Evolutionary conservation across 805 yeast species (phyloP).

Genomic region (Yamadazyma nakazawae): DNA sequence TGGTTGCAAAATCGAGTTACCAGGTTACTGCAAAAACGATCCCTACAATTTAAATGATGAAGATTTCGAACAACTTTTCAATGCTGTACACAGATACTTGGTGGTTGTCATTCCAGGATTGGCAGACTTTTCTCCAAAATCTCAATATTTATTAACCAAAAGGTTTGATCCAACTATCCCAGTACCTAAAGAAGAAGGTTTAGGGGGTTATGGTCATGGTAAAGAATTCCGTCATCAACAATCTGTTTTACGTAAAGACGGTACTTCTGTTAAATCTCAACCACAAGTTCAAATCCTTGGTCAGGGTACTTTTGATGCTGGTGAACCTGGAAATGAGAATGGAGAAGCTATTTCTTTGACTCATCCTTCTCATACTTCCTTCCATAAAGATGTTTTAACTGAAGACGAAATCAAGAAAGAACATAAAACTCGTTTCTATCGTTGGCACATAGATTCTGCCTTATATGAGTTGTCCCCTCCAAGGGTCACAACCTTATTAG

Average conservation of each 20-base stretch:
- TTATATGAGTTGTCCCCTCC: slow-evolving; percentile 85
- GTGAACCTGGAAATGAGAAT: slow-evolving; percentile 53
- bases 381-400: slow-evolving; percentile 67
- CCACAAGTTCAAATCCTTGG: slow-evolving; percentile 92
- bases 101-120: slow-evolving; percentile 76
- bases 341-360: slow-evolving; percentile 62
- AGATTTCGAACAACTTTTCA: slow-evolving; percentile 59
- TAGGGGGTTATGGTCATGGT: slow-evolving; percentile 78
- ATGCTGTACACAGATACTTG: slow-evolving; percentile 64
- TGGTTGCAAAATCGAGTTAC: slow-evolving; percentile 68
- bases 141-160: slow-evolving; percentile 73
- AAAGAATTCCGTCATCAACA: slow-evolving; percentile 54
- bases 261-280: slow-evolving; percentile 71
- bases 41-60: slow-evolving; percentile 64
- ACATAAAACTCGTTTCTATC: slow-evolving; percentile 74
- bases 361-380: slow-evolving; percentile 81
- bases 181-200: slow-evolving; percentile 33
- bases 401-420: slow-evolving; percentile 57
- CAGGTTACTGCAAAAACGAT: slow-evolving; percentile 62
- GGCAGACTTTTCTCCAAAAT: slow-evolving; percentile 61
- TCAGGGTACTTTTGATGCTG: slow-evolving; percentile 64
- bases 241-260: slow-evolving; percentile 75
- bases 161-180: slow-evolving; percentile 71
- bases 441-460: slow-evolving; percentile 95
- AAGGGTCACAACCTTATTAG: slow-evolving; percentile 77